These are phyloP conservation scores for Yamadazyma diospyri DNA, from an alignment of 1,139 yeast species.

Conservation along the genomic window DNA sequence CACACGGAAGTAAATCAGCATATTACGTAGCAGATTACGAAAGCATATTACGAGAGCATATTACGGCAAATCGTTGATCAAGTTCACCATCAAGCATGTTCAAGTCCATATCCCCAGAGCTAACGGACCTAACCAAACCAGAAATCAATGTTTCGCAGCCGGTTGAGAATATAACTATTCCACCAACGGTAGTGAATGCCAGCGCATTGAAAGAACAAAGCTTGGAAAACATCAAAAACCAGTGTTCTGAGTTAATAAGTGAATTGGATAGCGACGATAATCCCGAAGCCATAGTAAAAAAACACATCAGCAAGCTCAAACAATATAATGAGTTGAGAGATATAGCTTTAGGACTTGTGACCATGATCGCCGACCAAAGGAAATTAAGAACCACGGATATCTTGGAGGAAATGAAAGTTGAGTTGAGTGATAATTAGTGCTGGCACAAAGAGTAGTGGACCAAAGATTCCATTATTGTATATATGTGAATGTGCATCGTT, in stretches of 20 bases:
- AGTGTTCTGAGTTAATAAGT: conserved; percentile 32
- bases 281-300: conserved; percentile 36
- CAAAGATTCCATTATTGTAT: no score
- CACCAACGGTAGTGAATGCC: neutral
- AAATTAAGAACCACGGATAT: conserved; percentile 40
- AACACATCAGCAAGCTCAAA: conserved; percentile 41
- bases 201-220: conserved; percentile 18
- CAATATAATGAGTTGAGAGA: conserved; percentile 50
- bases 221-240: conserved; percentile 33
- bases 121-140: neutral
- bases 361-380: conserved; percentile 50
- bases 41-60: no score
- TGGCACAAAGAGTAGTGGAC: conserved; percentile 1
- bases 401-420: conserved; percentile 29
- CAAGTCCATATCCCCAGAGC: conserved; percentile 1
- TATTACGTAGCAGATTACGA: no score
- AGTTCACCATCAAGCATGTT: neutral
- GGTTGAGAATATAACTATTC: neutral
- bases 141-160: neutral
- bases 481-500: no score
- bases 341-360: conserved; percentile 45
- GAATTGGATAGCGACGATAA: conserved; percentile 30
- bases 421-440: conserved; percentile 8
- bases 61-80: neutral
- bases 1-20: no score